Conservation (phyloP, 805 yeast species). For the Saturnispora serradocipensis region DNA sequence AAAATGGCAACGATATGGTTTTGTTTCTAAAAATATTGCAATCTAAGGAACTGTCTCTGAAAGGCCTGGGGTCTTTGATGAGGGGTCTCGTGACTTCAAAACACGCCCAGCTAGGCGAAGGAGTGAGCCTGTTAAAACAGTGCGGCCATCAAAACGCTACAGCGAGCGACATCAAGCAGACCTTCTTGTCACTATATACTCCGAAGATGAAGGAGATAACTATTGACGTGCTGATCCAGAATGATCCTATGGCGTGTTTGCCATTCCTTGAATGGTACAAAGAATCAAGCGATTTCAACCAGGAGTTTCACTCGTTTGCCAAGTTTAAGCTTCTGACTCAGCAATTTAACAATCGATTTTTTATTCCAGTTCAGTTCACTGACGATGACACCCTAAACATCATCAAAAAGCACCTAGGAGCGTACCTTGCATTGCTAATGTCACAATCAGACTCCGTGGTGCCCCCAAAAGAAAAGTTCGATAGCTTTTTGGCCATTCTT, state of each 20-base stretch:
- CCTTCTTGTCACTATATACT: slow-evolving; percentile 11
- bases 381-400: not conserved
- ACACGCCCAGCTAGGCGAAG: not conserved
- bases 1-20: slow-evolving; percentile 1
- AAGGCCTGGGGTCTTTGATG: slow-evolving; percentile 5
- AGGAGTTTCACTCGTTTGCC: slow-evolving; percentile 1
- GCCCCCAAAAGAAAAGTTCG: slow-evolving; percentile 6
- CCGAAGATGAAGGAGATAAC: slow-evolving; percentile 15
- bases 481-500: slow-evolving; percentile 11
- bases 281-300: not conserved
- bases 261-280: slow-evolving; percentile 7
- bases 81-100: not conserved
- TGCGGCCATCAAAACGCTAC: not conserved
- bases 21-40: slow-evolving; percentile 1
- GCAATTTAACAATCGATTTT: slow-evolving; percentile 1
- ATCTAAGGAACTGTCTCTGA: not conserved
- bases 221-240: slow-evolving; percentile 14
- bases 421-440: not conserved
- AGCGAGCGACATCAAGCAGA: not conserved
- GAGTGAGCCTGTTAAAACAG: not conserved
- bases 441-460: not conserved
- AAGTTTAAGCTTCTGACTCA: slow-evolving; percentile 6
- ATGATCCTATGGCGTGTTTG: slow-evolving; percentile 15
- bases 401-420: not conserved
- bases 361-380: slow-evolving; percentile 3